Evolutionary conservation across 192 early-diverging fungal genomes (phyloP).

Genomic region (Umbelopsis ramanniana): DNA sequence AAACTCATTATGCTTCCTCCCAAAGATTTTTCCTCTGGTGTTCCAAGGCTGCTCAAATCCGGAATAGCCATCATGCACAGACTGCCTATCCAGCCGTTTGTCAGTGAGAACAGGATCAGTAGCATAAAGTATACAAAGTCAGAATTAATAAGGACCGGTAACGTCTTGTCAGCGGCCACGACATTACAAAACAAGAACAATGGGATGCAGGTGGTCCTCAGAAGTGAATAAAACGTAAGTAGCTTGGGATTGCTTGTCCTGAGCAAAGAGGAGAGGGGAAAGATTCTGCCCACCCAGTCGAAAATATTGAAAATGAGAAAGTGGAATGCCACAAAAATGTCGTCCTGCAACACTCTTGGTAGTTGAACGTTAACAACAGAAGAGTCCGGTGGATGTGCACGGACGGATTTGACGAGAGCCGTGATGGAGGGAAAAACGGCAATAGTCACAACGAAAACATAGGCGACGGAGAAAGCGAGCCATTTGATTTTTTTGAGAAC

Average conservation of each 20-base stretch:
- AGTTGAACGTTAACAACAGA: neutral
- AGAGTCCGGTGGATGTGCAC: conserved; percentile 12
- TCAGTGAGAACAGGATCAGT: conserved; percentile 62
- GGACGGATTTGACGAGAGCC: conserved; percentile 60
- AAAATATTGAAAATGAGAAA: conserved; percentile 76
- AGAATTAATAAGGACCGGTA: conserved; percentile 47
- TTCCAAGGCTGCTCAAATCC: conserved; percentile 29
- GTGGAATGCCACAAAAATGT: conserved; percentile 71
- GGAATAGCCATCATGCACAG: conserved; percentile 67
- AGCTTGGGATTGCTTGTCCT: conserved; percentile 50
- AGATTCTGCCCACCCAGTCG: conserved; percentile 69
- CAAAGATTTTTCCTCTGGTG: conserved; percentile 54
- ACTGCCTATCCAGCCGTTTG: conserved; percentile 71
- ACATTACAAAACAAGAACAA: conserved; percentile 73
- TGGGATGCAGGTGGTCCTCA: conserved; percentile 65
- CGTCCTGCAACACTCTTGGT: conserved; percentile 49
- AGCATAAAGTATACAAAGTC: conserved; percentile 58
- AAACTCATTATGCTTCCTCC: conserved; percentile 73
- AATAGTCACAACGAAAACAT: conserved; percentile 71
- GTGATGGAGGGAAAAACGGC: conserved; percentile 79
- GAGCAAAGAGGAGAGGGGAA: conserved; percentile 53
- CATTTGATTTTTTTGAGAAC: conserved; percentile 26
- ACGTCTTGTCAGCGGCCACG: conserved; percentile 41
- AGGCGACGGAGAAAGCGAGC: conserved; percentile 54
- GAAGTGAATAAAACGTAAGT: conserved; percentile 49